These are phyloP conservation scores for Fusarium pseudocircinatum DNA, from an alignment of 2,329 filamentous ascomycete genomes.

Conservation along the genomic window DNA sequence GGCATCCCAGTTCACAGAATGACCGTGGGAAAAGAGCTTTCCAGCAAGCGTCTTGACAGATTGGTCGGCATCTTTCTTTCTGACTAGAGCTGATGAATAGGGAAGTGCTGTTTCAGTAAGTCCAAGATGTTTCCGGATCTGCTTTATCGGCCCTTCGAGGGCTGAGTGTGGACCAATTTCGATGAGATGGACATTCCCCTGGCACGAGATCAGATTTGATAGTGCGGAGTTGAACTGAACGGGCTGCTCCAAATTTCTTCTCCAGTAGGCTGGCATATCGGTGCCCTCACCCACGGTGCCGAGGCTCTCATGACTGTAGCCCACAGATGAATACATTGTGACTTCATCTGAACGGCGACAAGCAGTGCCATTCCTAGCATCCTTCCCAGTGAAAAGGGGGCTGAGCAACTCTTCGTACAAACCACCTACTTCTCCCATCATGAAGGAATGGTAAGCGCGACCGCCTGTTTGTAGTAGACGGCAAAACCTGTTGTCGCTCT, in stretches of 20 bases:
- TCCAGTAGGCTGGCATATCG: background rate
- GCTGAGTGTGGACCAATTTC: background rate
- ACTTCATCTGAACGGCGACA: accelerated
- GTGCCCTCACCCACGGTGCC: accelerated
- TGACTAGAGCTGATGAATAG: background rate
- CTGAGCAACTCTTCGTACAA: background rate
- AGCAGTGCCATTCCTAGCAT: accelerated
- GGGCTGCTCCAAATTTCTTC: background rate
- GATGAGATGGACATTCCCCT: background rate
- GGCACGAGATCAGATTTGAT: background rate
- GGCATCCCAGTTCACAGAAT: background rate
- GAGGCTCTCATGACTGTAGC: background rate
- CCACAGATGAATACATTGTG: background rate
- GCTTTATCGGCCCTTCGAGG: background rate
- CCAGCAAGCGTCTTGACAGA: background rate
- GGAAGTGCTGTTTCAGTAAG: background rate
- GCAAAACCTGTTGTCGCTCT: background rate
- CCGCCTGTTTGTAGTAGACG: background rate
- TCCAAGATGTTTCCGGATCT: background rate
- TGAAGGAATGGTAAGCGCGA: background rate
- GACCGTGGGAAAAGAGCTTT: background rate
- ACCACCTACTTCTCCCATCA: background rate
- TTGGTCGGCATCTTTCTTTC: background rate
- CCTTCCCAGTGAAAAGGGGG: accelerated
- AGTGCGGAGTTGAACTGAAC: background rate